Base-by-base conservation (phyloP, 139 green algal species). In the Mychonastes homosphaera region DNA sequence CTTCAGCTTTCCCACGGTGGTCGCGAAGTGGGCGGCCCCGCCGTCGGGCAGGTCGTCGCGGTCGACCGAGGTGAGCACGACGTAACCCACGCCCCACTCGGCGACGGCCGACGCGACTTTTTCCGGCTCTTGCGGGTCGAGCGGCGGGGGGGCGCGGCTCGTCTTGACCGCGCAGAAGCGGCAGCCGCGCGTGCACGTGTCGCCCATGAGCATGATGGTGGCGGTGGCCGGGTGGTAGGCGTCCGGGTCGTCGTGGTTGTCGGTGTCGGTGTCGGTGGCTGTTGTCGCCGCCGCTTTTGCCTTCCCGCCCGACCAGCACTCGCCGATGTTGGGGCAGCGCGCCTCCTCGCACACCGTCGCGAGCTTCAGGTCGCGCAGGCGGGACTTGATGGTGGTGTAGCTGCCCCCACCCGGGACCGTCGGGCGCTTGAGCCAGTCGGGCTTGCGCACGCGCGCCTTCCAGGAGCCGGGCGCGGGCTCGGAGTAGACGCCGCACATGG, bases 351-450 rank as follows among this genome's bases (percentile, higher is more conserved):
- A 95, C 34, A 95, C 86, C 16, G 89, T 97, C 18, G 79, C 65
- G 9, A 97, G 79, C 52, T 87, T 85, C 28, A 97, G 74, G 1
- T 53, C 72, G 3, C 77, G 69, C 41, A 96, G n/a, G n/a, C n/a
- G n/a, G n/a, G n/a, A n/a, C 64, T 93, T 95, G 68, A 96, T 96
- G 9, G 62, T 52, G 9, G 79, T 81, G 70, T 92, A 95, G 40
- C 94, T 93, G 3, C 94, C 88, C 2, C 89, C 90, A 0, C 83
- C 85, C 5, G 89, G 91, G 12, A 97, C 83, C n/a, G 93, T 56
- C 34, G 61, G 52, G 4, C 83, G 76, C 78, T 98, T 99, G 62
- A 99, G 84, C 93, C 93, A 99, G 56, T 96, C 88, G 0, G 93
- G 93, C 81, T 98, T 99, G 15, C 88, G 70, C 52, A 74, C 72